Evolutionary conservation across 2,329 filamentous ascomycete species (phyloP).

Genomic region (Arthrobotrys conoides): DNA sequence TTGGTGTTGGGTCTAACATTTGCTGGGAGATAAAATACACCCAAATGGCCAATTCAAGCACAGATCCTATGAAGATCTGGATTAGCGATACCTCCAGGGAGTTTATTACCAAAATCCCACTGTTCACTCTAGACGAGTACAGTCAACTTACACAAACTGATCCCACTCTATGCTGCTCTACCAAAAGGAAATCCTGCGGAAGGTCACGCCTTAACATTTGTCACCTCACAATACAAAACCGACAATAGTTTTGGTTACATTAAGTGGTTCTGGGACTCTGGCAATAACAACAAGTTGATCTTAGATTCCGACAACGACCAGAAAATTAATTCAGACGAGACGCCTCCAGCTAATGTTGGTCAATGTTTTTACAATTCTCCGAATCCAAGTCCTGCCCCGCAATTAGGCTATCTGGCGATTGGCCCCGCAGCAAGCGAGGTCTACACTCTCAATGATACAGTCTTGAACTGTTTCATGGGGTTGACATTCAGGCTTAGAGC

Average conservation of each 20-base stretch:
- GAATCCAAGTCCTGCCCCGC: neutral
- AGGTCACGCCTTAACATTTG: neutral
- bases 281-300: neutral
- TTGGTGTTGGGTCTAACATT: neutral
- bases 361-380: neutral
- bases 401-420: neutral
- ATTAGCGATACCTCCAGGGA: neutral
- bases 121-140: slow-evolving; percentile 1
- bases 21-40: neutral
- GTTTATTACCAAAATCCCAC: neutral
- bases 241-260: neutral
- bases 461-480: neutral
- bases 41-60: neutral
- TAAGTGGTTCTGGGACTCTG: slow-evolving; percentile 2
- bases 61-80: neutral
- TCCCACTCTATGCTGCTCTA: neutral
- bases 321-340: neutral
- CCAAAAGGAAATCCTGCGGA: slow-evolving; percentile 1
- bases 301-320: neutral
- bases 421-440: neutral
- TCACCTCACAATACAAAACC: neutral
- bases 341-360: neutral
- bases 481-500: neutral
- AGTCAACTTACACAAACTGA: slow-evolving; percentile 6
- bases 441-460: neutral